These are phyloP conservation scores for Amylocarpus encephaloides DNA, from an alignment of 2,329 filamentous ascomycete species.

Conservation along the genomic window DNA sequence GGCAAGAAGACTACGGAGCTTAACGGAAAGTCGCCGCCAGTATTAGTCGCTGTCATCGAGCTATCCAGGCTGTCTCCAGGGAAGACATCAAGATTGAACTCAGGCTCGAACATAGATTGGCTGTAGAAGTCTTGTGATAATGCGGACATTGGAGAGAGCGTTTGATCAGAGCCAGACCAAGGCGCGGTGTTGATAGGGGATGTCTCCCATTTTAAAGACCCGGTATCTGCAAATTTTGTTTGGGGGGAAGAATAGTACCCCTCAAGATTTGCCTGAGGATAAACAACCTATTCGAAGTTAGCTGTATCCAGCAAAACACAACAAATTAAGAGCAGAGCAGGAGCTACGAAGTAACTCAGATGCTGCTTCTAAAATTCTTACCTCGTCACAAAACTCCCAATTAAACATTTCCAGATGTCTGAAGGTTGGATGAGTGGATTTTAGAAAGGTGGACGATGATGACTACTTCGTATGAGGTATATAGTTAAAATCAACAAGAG, in stretches of 20 bases:
- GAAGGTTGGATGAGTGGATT: neutral
- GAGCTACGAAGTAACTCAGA: too few species aligned
- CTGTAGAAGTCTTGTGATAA: slow-evolving; percentile 1
- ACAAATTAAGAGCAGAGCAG: too few species aligned
- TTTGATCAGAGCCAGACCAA: neutral
- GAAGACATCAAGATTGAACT: neutral
- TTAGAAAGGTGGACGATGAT: too few species aligned
- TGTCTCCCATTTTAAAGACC: neutral
- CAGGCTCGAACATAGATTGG: neutral
- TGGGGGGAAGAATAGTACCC: neutral
- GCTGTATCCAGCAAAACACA: too few species aligned
- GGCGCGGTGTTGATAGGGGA: neutral
- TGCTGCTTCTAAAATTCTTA: neutral
- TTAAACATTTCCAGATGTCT: neutral
- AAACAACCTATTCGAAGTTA: too few species aligned
- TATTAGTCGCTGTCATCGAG: too few species aligned
- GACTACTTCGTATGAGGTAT: too few species aligned
- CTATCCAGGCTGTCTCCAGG: too few species aligned
- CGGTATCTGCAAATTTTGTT: neutral
- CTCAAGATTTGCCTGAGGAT: neutral
- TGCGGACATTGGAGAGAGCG: neutral
- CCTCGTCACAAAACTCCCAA: neutral
- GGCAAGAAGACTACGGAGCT: too few species aligned
- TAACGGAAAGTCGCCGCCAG: too few species aligned
- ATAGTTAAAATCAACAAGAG: too few species aligned